Evolutionary conservation across 2,329 filamentous ascomycete species (phyloP), one percentile per base, ranked within the genome.

Genomic region (Fusarium devonianum): DNA sequence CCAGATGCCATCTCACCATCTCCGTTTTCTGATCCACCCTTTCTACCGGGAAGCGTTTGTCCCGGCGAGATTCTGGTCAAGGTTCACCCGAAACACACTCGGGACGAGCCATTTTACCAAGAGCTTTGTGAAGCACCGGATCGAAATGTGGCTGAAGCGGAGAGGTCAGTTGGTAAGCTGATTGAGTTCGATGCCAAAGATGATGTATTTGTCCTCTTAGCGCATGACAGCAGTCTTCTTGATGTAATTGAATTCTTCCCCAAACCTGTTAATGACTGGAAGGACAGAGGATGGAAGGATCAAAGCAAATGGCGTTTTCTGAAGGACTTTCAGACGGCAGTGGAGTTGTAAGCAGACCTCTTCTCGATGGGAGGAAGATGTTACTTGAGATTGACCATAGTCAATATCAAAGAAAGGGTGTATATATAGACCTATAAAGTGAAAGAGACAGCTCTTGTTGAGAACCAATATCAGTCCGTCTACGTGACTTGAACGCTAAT

Each of bases 161-260:
- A 43, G 33, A 21, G 37, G 7, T 30, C 46, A 4, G 19, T 49
- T 4, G 19, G 16, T 8, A 43, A 42, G 7, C n/a, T 49, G 10
- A 36, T 22, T 4, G 46, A 36, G 3, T 29, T 33, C 22, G 38
- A 43, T 7, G 38, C 46, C 4, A 43, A n/a, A 6, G 29, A 49
- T 9, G 25, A 35, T 2, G 32, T 49, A 3, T 43, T 49, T 13
- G 46, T 49, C 8, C 12, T 49, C 4, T 14, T 49, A 3, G 46
- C 46, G 3, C 46, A 49, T n/a, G 46, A 49, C 17, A 19, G 22
- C 5, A 29, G 14, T 26, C 39, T 49, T 16, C 9, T 35, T 3
- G 46, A 36, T 17, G 32, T 49, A 1, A 25, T 49, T 6, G 13
- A 43, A 1, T 49, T 49, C 22, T 49, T 49, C 19, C 46, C 38